Evolutionary conservation across 257 asterid species (phyloP).

Genomic region (Solanum sejunctum): DNA sequence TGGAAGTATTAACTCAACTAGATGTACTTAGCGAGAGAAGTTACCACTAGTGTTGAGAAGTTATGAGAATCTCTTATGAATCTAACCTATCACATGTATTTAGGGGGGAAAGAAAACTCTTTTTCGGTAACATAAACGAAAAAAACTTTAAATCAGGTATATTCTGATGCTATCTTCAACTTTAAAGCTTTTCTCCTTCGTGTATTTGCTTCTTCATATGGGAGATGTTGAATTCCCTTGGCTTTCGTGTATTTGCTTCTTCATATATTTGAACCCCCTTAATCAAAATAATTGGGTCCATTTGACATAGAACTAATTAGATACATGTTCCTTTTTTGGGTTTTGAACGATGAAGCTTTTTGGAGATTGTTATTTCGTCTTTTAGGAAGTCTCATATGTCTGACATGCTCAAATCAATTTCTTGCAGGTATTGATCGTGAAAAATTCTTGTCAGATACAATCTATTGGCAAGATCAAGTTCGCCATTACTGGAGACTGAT

Average conservation of each 20-base stretch:
- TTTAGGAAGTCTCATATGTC: background rate
- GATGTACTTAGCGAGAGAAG: background rate
- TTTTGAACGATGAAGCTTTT: background rate
- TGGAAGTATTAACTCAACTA: background rate
- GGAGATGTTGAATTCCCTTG: background rate
- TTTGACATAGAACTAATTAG: background rate
- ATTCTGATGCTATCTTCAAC: background rate
- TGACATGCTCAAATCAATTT: background rate
- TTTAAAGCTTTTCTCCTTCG: background rate
- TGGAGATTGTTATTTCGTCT: background rate
- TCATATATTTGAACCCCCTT: background rate
- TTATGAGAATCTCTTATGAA: background rate
- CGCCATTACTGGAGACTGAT: constrained; percentile 95
- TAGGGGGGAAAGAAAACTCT: background rate
- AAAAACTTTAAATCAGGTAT: background rate
- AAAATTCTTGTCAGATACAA: constrained; percentile 48
- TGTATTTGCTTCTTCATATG: too few relatives aligned
- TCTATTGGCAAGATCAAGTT: constrained; percentile 97
- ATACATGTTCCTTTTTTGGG: background rate
- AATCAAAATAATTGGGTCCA: background rate
- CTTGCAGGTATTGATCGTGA: constrained; percentile 53
- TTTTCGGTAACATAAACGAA: background rate
- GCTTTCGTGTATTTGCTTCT: background rate
- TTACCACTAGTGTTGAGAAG: background rate
- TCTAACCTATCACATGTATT: background rate